Evolutionary conservation across 1,284 basidiomycete genomes (phyloP).

Genomic region (Marasmius oreades): DNA sequence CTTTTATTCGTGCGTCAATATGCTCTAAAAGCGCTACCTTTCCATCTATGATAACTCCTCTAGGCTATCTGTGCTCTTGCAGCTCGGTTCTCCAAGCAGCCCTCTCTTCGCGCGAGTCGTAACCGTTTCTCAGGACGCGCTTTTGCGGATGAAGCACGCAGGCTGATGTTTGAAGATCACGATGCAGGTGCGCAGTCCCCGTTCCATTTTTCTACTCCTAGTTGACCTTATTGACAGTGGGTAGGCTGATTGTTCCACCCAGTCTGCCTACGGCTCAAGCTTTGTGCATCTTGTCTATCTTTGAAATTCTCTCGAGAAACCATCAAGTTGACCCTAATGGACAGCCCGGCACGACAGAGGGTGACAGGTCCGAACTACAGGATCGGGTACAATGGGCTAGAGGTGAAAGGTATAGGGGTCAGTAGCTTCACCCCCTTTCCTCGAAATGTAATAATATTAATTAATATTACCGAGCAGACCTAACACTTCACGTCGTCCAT

Average conservation of each 20-base stretch:
- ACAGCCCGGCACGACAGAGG: conserved; percentile 17
- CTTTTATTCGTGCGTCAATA: conserved; percentile 37
- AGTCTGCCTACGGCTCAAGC: conserved; percentile 41
- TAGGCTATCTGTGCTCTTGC: conserved; percentile 72
- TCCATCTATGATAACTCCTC: background rate
- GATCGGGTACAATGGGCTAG: conserved; percentile 27
- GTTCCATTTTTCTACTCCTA: background rate
- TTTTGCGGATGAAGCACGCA: conserved; percentile 66
- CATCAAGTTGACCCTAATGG: conserved; percentile 27
- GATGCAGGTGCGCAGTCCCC: conserved; percentile 12
- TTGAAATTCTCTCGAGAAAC: conserved; percentile 56
- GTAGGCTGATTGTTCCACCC: conserved; percentile 8
- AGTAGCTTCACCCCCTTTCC: conserved; percentile 13
- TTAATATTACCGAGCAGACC: conserved; percentile 36
- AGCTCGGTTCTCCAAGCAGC: conserved; percentile 66
- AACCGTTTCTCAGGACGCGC: conserved; percentile 64
- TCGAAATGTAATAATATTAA: conserved; percentile 6
- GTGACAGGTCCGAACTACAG: conserved; percentile 20
- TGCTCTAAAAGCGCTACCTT: background rate
- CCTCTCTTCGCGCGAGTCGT: conserved; percentile 52
- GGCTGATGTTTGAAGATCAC: conserved; percentile 48
- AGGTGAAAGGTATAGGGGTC: conserved; percentile 37
- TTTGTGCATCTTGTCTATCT: conserved; percentile 64
- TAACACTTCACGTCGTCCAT: conserved; percentile 64
- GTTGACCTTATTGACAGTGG: background rate